Percentiles rank a stretch among this genome's conserved stretches.
Conservation (phyloP, 495 filamentous ascomycete genomes). For the Penicillium flavigenum region DNA sequence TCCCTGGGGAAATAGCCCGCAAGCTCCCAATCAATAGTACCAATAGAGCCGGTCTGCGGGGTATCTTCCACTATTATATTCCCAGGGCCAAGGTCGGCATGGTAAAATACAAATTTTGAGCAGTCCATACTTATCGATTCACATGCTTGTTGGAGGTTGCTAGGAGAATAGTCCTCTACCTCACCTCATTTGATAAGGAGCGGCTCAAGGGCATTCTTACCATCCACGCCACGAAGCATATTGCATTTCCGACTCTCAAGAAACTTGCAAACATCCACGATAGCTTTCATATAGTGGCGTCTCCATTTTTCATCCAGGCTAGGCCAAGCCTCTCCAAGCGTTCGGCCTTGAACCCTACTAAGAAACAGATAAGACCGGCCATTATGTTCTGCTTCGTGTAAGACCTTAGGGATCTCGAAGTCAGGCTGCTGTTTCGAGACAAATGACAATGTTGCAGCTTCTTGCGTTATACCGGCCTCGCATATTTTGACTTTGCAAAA, state of each 20-base stretch:
- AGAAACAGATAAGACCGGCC: not conserved
- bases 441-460: not conserved
- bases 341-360: not conserved
- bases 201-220: not conserved
- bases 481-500: not conserved
- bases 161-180: not conserved
- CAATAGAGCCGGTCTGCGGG: not conserved
- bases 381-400: not conserved
- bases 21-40: too few relatives aligned
- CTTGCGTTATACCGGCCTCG: not conserved
- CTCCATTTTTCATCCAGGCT: not conserved
- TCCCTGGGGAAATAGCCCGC: too few relatives aligned
- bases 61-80: constrained; percentile 2
- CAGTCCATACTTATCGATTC: not conserved
- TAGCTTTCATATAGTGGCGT: not conserved
- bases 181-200: not conserved
- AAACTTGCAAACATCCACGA: not conserved
- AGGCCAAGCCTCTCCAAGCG: not conserved
- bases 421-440: not conserved
- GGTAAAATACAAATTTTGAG: not conserved
- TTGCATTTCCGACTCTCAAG: not conserved
- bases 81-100: constrained; percentile 1
- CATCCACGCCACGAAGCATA: not conserved
- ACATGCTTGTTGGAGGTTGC: not conserved
- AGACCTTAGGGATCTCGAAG: not conserved